These are phyloP conservation scores for Scorias spongiosa DNA, from an alignment of 2,329 filamentous ascomycete species.

Conservation along the genomic window DNA sequence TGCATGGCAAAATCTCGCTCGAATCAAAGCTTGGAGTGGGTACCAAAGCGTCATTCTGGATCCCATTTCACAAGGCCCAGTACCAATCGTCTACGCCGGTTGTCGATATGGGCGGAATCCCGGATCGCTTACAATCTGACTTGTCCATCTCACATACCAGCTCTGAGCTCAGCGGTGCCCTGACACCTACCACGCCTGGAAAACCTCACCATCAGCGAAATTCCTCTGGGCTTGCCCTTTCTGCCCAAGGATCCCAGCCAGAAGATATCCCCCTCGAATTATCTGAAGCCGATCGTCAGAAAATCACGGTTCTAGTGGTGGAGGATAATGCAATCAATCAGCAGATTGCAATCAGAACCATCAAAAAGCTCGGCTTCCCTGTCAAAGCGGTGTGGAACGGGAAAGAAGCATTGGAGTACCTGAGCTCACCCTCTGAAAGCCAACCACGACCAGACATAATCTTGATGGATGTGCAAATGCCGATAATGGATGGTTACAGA, in stretches of 20 bases:
- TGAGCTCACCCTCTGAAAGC: conserved; percentile 28
- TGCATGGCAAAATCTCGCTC: conserved; percentile 60
- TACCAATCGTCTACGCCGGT: conserved; percentile 34
- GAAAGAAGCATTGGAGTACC: conserved; percentile 61
- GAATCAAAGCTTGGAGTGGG: conserved; percentile 52
- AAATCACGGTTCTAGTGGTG: conserved; percentile 58
- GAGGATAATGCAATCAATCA: conserved; percentile 63
- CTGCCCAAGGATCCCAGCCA: conserved; percentile 8
- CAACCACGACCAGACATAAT: conserved; percentile 55
- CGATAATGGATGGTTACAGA: conserved; percentile 60
- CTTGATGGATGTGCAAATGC: conserved; percentile 33
- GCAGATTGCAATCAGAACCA: conserved; percentile 61
- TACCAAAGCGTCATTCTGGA: conserved; percentile 61
- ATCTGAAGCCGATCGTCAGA: conserved; percentile 41
- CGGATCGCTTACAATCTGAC: conserved; percentile 47
- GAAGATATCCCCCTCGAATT: conserved; percentile 37
- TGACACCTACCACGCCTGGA: conserved; percentile 10
- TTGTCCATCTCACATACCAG: conserved; percentile 48
- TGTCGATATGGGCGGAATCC: conserved; percentile 47
- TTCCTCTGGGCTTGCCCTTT: conserved; percentile 6
- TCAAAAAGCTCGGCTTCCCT: conserved; percentile 56
- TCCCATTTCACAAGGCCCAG: conserved; percentile 59
- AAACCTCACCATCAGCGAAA: conserved; percentile 7
- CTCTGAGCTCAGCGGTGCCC: conserved; percentile 42
- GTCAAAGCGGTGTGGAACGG: conserved; percentile 64